Evolutionary conservation across 768 basidiomycete species (phyloP), one percentile per base, ranked within the genome.

Genomic region (Lactarius vividus): DNA sequence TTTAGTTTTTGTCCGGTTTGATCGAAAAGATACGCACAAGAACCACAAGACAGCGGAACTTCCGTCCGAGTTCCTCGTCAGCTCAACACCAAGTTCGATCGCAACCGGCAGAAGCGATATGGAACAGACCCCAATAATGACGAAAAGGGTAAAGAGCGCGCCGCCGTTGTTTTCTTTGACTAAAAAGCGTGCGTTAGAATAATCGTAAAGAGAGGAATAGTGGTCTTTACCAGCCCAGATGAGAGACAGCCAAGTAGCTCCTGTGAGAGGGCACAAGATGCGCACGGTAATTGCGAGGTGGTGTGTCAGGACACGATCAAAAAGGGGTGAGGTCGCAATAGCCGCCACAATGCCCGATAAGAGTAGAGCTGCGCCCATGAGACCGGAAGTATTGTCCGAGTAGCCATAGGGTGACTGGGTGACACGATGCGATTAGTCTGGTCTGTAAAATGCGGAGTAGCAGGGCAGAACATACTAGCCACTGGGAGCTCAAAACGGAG

Each of bases 301-400:
- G 69, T 87, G 83, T 11, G 89, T 93, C 66, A 94, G 84, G n/a
- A 92, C 84, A 23, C 92, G 85, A 72, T 94, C 92, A 71, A 92
- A 88, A 4, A 93, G 75, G 0, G 92, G 93, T 0, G 92, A 85
- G 0, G 87, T 83, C 57, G 87, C 71, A 35, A 87, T 77, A 0
- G 92, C 88, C 11, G 85, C 82, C 2, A 90, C 74, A 64, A 94
- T 83, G 26, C 93, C 92, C 0, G 87, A 79, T 40, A 92, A 76
- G 16, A 92, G 81, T 40, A 92, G 75, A 39, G 81, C 81, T n/a
- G 82, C 84, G 42, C 91, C 88, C 77, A 94, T 77, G 42, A 92
- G 79, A 8, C 92, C 92, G 39, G 86, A 81, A n/a, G 76, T 80
- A 64, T 84, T 81, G 31, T 82, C 77, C 0, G 85, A 83, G 75